Conservation (phyloP, 805 yeast species). For the Ogataea ramenticola region DNA sequence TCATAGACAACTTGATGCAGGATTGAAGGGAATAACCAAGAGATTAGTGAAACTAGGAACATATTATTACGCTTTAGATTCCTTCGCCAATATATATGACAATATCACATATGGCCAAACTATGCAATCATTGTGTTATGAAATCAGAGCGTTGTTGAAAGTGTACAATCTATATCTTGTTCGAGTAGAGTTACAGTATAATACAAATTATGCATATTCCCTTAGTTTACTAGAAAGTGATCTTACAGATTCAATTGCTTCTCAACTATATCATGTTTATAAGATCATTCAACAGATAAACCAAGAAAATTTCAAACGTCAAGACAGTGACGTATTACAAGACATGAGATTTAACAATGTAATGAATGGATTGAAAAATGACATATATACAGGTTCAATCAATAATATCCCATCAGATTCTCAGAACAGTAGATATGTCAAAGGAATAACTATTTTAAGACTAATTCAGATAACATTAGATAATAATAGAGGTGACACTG, state of each 20-base stretch:
- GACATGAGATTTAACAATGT: conserved; percentile 24
- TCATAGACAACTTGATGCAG: conserved; percentile 64
- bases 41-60: conserved; percentile 57
- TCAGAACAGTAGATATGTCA: conserved; percentile 45
- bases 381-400: conserved; percentile 37
- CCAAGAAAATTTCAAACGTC: conserved; percentile 35
- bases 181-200: conserved; percentile 33
- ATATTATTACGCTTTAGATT: conserved; percentile 47
- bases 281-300: conserved; percentile 49
- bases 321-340: conserved; percentile 21
- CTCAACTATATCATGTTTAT: conserved; percentile 46
- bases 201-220: conserved; percentile 42
- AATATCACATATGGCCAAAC: conserved; percentile 56
- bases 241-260: conserved; percentile 27
- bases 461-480: conserved; percentile 53
- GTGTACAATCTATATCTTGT: conserved; percentile 20
- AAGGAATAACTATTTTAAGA: conserved; percentile 71
- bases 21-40: conserved; percentile 63
- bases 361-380: conserved; percentile 31
- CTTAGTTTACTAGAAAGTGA: conserved; percentile 52
- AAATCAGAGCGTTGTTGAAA: conserved; percentile 40
- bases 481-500: conserved; percentile 57
- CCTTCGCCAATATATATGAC: conserved; percentile 57
- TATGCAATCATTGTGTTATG: conserved; percentile 63
- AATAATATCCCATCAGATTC: conserved; percentile 48